Conservation (phyloP, 768 basidiomycete species). For the Russula ochroleuca region DNA sequence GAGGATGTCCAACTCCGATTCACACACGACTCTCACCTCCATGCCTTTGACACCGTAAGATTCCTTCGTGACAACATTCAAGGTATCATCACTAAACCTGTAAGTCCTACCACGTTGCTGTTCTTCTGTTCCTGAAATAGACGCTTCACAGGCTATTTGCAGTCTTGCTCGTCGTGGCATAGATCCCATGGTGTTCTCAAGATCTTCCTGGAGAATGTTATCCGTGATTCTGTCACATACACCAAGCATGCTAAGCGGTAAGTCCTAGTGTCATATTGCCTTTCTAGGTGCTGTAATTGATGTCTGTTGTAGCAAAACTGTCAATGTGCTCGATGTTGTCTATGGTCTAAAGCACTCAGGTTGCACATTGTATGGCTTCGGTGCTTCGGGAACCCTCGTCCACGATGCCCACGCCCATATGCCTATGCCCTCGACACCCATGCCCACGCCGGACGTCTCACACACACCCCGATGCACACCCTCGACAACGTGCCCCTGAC, state of each 20-base stretch:
- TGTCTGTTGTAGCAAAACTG: slow-evolving; percentile 50
- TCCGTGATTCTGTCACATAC: slow-evolving; percentile 66
- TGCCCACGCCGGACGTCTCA: no score
- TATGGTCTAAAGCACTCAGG: slow-evolving; percentile 48
- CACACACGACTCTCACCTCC: no score
- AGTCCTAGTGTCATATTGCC: neutral
- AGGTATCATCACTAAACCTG: no score
- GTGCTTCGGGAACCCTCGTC: no score
- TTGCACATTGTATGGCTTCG: slow-evolving; percentile 56
- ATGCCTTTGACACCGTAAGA: no score
- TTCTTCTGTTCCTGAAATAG: slow-evolving; percentile 25
- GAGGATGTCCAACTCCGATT: no score
- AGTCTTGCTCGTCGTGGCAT: slow-evolving; percentile 94
- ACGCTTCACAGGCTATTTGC: slow-evolving; percentile 68
- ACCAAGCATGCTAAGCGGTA: slow-evolving; percentile 65
- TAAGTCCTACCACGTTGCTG: slow-evolving; percentile 5
- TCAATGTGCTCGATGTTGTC: slow-evolving; percentile 48
- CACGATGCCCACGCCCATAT: no score
- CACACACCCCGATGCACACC: no score
- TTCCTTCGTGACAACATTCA: no score
- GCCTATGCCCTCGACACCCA: no score
- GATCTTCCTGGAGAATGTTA: slow-evolving; percentile 86
- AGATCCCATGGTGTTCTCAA: slow-evolving; percentile 94
- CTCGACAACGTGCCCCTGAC: no score
- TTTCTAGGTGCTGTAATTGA: slow-evolving; percentile 36